Evolutionary conservation across 116 monocot species (phyloP).

Genomic region (Trichopus zeylanicus): DNA sequence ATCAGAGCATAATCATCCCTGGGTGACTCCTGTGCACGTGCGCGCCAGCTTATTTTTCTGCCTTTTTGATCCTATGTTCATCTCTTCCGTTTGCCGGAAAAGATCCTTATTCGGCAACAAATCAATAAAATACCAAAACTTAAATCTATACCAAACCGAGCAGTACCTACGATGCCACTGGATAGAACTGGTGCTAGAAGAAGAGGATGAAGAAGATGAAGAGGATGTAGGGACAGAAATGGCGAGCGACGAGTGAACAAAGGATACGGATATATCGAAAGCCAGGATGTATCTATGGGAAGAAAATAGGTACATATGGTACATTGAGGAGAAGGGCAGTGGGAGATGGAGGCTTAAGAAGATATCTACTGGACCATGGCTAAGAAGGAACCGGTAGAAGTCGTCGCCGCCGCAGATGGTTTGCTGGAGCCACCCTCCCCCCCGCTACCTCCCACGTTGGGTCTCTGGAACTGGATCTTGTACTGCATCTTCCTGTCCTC

Average conservation of each 20-base stretch:
- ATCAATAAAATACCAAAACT: constrained; percentile 32
- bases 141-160: background rate
- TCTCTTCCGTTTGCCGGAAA: constrained; percentile 15
- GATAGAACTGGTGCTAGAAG: background rate
- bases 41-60: constrained; percentile 6
- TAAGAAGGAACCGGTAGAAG: constrained; percentile 41
- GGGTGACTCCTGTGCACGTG: background rate
- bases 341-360: constrained; percentile 1
- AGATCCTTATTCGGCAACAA: constrained; percentile 36
- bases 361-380: constrained; percentile 50
- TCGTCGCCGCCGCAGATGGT: constrained; percentile 3
- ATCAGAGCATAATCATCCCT: background rate
- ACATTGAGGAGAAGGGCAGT: constrained; percentile 5
- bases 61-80: background rate
- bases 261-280: background rate
- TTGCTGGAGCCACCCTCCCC: background rate
- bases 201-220: background rate
- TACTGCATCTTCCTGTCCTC: constrained; percentile 48
- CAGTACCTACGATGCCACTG: background rate
- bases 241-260: background rate
- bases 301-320: constrained; percentile 22
- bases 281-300: background rate
- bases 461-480: constrained; percentile 64
- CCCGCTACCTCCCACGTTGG: constrained; percentile 13
- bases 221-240: background rate